Evolutionary conservation across 148 eudicot genomes (phyloP), one percentile per base, ranked within the genome.

Genomic region (Beta vulgaris): DNA sequence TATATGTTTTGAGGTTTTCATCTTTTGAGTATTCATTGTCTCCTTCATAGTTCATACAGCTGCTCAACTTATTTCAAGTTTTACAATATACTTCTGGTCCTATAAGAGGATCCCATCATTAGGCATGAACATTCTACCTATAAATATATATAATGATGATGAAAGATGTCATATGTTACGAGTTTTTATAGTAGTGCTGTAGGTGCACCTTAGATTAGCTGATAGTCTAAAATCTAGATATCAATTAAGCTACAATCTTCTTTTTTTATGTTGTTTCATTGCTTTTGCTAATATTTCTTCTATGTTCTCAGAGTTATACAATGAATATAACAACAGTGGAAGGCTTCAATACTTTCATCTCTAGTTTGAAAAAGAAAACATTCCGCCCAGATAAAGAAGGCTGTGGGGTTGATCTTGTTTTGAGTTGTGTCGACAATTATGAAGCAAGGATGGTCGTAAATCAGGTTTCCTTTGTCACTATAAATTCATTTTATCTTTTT

Each of bases 391-490:
- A 75, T 73, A 89, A 90, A 82, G 94, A 88, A 78, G 96, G 90
- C 44, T 75, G 78, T 77, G 99, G 99, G 39, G 97, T 95, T 68
- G 99, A 95, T 80, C 99, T 95, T 78, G 99, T 95, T 55, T 82
- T 95, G 75, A 95, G 99, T 79, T 95, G 99, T 75, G 97, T 95
- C 26, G 97, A 95, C 85, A 95, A 95, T 83, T 92, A 95, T 78
- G 99, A 95, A 86, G 99, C 99, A 73, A 90, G 99, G 82, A 95
- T 95, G 99, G 99, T 92, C 54, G 97, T 95, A 75, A 95, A 95
- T 85, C 99, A 92, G 99, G 97, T 95, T 64, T 46, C 69, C 74
- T 37, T 60, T 66, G 49, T 72, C 31, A 28, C 35, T 21, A 32
- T 61, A 7, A n/a, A 29, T 75, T 37, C 55, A 26, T n/a, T 43